A percentile compares a stretch with the other conserved stretches of the same genome.
phyloP scores from a whole-genome alignment of 2,329 filamentous ascomycete species.

The Colletotrichum sp. region DNA sequence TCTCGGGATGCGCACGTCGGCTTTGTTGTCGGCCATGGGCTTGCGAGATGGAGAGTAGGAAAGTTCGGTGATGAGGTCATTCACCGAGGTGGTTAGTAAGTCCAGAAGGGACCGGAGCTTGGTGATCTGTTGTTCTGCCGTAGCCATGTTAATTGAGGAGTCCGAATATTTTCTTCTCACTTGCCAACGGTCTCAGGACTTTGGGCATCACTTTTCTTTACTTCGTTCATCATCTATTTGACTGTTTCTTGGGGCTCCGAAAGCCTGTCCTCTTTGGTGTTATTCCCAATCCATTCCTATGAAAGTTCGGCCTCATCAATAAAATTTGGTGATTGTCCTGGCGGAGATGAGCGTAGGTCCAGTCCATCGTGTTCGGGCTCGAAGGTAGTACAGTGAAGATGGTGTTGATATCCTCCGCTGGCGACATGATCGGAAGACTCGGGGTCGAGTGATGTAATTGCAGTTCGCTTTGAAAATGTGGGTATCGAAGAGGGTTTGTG shows the following conservation, averaged over 20 bases:
- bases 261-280: not conserved
- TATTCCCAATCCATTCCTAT: not conserved
- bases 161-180: not conserved
- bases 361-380: not conserved
- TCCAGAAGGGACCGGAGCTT: not conserved
- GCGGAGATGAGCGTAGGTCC: not conserved
- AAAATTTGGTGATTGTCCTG: not conserved
- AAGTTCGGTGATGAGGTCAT: constrained; percentile 6
- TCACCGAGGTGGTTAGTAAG: not conserved
- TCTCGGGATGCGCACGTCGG: not conserved
- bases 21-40: not conserved
- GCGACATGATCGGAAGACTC: not conserved
- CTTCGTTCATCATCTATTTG: not conserved
- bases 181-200: not conserved
- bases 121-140: constrained; percentile 7
- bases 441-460: not conserved
- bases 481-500: not conserved
- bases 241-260: not conserved
- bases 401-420: not conserved
- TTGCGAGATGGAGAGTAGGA: not conserved
- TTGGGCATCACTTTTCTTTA: not conserved
- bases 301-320: not conserved
- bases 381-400: not conserved
- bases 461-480: not conserved
- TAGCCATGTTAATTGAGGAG: not conserved